Evolutionary conservation across 371 early-diverging fungal genomes (phyloP).

Genomic region (Rhizopus delemar): DNA sequence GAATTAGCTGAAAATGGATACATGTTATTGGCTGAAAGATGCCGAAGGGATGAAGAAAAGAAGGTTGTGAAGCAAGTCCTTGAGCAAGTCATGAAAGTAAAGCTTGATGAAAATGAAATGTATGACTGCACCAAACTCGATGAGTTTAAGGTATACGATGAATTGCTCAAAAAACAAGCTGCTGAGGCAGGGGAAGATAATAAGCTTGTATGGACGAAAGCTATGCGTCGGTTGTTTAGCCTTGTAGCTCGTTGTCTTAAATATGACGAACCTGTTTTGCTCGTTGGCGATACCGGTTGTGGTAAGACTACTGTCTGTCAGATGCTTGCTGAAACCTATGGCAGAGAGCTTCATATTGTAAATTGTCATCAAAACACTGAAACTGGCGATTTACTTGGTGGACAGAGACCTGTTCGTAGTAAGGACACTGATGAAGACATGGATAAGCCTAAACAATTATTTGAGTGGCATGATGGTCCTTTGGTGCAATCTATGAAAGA

Average conservation of each 20-base stretch:
- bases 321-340: conserved; percentile 73
- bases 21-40: conserved; percentile 94
- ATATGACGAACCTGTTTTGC: conserved; percentile 92
- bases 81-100: conserved; percentile 80
- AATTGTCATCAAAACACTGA: conserved; percentile 99
- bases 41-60: conserved; percentile 85
- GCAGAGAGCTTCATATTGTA: conserved; percentile 80
- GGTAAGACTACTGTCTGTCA: conserved; percentile 99
- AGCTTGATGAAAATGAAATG: conserved; percentile 63
- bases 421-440: conserved; percentile 41
- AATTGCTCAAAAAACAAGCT: conserved; percentile 29
- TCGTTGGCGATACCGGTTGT: conserved; percentile 99
- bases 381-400: conserved; percentile 96
- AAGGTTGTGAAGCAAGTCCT: conserved; percentile 79
- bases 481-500: conserved; percentile 90
- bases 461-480: conserved; percentile 97
- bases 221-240: conserved; percentile 91
- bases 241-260: conserved; percentile 82
- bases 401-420: conserved; percentile 92
- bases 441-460: conserved; percentile 55
- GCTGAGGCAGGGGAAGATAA: conserved; percentile 32
- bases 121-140: conserved; percentile 66
- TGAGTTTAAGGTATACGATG: conserved; percentile 54
- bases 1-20: conserved; percentile 91
- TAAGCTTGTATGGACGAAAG: conserved; percentile 91